Evolutionary conservation across 2,329 filamentous ascomycete species (phyloP).

Genomic region (Paracoccidioides brasiliensis): DNA sequence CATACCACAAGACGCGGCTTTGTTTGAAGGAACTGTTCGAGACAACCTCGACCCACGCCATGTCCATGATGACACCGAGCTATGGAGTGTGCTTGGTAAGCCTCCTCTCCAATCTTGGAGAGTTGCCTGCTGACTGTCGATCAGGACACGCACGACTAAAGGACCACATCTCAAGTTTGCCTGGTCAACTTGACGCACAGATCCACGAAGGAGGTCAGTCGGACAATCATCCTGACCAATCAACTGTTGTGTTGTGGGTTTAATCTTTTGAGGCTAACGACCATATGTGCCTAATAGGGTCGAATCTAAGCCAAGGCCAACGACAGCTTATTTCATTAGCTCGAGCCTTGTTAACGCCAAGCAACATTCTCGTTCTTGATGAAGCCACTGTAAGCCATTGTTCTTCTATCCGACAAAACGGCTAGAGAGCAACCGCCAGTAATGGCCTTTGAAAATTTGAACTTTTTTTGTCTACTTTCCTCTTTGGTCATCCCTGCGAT

Average conservation of each 20-base stretch:
- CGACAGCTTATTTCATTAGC: constrained; percentile 88
- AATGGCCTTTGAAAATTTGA: neutral
- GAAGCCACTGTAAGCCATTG: constrained; percentile 63
- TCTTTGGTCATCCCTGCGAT: constrained; percentile 1
- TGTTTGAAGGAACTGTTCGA: constrained; percentile 85
- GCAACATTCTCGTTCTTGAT: constrained; percentile 92
- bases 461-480: neutral
- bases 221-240: neutral
- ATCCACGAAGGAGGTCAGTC: constrained; percentile 85
- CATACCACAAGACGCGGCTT: constrained; percentile 91
- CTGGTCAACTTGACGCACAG: constrained; percentile 75
- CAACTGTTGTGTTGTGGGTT: neutral
- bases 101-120: constrained; percentile 14
- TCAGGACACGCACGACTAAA: constrained; percentile 84
- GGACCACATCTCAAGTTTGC: constrained; percentile 76
- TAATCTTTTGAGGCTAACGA: neutral
- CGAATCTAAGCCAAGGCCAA: constrained; percentile 90
- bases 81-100: constrained; percentile 89
- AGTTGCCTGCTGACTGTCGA: constrained; percentile 22
- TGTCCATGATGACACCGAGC: constrained; percentile 89
- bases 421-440: neutral
- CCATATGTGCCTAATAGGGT: constrained; percentile 43
- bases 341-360: constrained; percentile 83
- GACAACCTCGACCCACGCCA: constrained; percentile 94
- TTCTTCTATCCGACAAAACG: neutral